Percentiles rank a stretch among this genome's conserved stretches.
These are phyloP conservation scores for Saccharomycopsis sp. DNA, from an alignment of 805 yeast genomes.

Conservation along the genomic window DNA sequence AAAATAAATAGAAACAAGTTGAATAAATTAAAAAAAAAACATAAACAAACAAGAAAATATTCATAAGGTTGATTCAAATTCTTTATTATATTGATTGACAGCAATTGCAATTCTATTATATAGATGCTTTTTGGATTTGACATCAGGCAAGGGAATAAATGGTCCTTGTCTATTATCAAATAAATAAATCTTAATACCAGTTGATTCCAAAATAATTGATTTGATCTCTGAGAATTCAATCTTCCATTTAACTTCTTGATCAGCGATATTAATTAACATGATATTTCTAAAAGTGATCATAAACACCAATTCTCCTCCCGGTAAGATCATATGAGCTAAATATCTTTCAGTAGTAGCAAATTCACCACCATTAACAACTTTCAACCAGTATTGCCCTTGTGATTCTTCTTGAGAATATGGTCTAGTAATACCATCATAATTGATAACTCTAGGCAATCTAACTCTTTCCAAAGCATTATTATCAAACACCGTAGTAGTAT, in stretches of 20 bases:
- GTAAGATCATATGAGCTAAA: conserved; percentile 73
- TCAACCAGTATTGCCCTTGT: conserved; percentile 91
- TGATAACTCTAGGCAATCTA: conserved; percentile 70
- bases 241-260: conserved; percentile 60
- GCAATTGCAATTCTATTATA: conserved; percentile 71
- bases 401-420: conserved; percentile 76
- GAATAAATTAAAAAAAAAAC: background rate
- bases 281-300: conserved; percentile 66
- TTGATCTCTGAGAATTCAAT: conserved; percentile 53
- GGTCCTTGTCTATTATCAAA: conserved; percentile 48
- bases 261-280: conserved; percentile 52
- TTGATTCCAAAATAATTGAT: conserved; percentile 63
- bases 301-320: conserved; percentile 71
- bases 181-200: conserved; percentile 65
- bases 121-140: conserved; percentile 48
- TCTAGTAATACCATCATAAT: conserved; percentile 60
- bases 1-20: too few species aligned
- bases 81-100: conserved; percentile 68
- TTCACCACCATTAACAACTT: conserved; percentile 71
- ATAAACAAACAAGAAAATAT: background rate
- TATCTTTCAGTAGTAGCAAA: conserved; percentile 56
- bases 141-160: conserved; percentile 74
- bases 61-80: conserved; percentile 40
- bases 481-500: conserved; percentile 85
- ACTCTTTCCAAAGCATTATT: conserved; percentile 66